Evolutionary conservation across 352 stramenopile genomes (phyloP).

Genomic region (Pythium scleroteichum): DNA sequence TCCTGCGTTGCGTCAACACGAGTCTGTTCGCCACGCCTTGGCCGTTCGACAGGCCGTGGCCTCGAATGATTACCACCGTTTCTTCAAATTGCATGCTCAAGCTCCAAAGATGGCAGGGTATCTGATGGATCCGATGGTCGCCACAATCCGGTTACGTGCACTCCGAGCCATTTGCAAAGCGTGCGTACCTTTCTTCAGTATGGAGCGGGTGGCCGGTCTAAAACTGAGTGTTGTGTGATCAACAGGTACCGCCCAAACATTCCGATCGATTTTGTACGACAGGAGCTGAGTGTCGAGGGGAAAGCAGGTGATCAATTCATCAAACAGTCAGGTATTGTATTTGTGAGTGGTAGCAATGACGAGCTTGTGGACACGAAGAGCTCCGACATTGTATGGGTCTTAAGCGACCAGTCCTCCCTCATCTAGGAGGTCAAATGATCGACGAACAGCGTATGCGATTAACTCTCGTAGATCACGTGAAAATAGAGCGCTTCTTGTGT

Average conservation of each 20-base stretch:
- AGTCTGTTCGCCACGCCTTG: constrained; percentile 71
- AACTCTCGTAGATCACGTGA: neutral
- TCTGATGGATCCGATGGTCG: constrained; percentile 87
- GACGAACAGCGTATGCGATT: too few relatives aligned
- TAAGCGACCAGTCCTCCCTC: constrained; percentile 80
- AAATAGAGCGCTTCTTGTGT: neutral
- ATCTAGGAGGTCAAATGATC: constrained; percentile 48
- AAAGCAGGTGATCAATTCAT: constrained; percentile 77
- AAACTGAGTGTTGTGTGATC: neutral
- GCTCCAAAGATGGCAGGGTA: constrained; percentile 90
- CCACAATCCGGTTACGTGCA: constrained; percentile 75
- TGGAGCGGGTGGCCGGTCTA: neutral
- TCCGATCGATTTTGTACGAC: constrained; percentile 66
- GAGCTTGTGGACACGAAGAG: constrained; percentile 75
- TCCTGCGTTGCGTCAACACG: constrained; percentile 46
- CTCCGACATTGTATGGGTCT: constrained; percentile 82
- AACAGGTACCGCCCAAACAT: constrained; percentile 73
- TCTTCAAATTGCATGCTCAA: constrained; percentile 87
- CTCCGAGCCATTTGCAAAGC: constrained; percentile 89
- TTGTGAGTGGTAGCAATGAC: constrained; percentile 60
- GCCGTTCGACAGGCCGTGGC: constrained; percentile 78
- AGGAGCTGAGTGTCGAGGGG: constrained; percentile 74
- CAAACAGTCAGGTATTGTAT: constrained; percentile 65
- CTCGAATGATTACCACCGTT: constrained; percentile 87
- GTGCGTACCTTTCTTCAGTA: constrained; percentile 44